Base-by-base conservation (phyloP, 164 flowering plant species). In the Piper betle region DNA sequence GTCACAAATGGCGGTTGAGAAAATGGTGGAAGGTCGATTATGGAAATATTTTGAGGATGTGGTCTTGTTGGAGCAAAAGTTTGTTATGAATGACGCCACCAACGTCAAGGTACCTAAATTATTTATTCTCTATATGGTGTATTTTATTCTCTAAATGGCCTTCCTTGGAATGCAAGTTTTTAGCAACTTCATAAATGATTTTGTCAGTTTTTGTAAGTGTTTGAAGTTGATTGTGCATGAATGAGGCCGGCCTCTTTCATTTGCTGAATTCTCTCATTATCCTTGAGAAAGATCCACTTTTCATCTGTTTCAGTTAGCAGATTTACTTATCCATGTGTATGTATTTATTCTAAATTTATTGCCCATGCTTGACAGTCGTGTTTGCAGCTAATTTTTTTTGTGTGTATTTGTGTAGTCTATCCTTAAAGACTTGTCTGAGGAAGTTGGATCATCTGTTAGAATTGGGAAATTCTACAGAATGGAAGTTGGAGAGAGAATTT, bases 11-110 rank as follows among this genome's bases (percentile, higher is more conserved):
- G 96, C 96, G 65, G 81, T 90, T 67, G 96, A 88, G 58, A 93
- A 90, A 76, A 93, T 93, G 89, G 91, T 90, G 63, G 96, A 93
- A 81, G 97, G 97, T 55, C 95, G 99, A 52, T 42, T 90, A 57
- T 78, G 85, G 59, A 93, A 90, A 72, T 93, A 90, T 72, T 78
- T 75, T 59, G 96, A 93, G 70, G 99, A 93, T 62, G 95, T 88
- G 17, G 97, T 86, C 66, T 74, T 93, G 3, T 71, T 85, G 92
- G 97, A 93, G 79, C 99, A 93, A 64, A 93, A 90, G 73, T 93
- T 84, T 71, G 65, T 88, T 63, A 69, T 88, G 62, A 75, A 90
- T 69, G 99, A 90, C 63, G 59, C 75, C 33, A n/a, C 85, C 39
- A 85, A 66, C 67, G 77, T 93, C 33, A 86, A 84, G 96, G 99